Evolutionary conservation across 352 stramenopile species (phyloP), one percentile per base, ranked within the genome.

Genomic region (Aphanomyces stellatus): DNA sequence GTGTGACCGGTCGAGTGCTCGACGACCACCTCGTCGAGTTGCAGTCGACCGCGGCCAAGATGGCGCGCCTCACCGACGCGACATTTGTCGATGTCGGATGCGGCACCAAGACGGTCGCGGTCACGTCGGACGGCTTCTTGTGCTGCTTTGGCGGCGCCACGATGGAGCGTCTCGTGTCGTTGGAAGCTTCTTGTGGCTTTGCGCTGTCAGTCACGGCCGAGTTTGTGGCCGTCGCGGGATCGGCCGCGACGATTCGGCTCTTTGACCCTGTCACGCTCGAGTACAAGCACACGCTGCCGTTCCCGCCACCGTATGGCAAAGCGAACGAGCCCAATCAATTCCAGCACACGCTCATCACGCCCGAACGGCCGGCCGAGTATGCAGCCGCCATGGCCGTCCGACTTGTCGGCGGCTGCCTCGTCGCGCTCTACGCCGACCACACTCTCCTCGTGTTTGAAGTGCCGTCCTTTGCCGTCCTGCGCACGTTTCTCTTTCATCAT

Each of bases 401-500:
- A 17, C 63, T 92, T 24, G 80, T 81, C 0, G 85, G 81, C 0
- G 85, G 78, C 35, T 74, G 87, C 5, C 69, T 89, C 25, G 77
- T 72, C 24, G 69, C 70, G n/a, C 66, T 95, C 8, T 96, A 96
- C 68, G 84, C 78, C 31, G 87, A 96, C 56, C 79, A 80, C 61
- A 88, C 78, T 30, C 71, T 96, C 46, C 92, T 93, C 53, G 81
- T 96, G 25, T 93, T 90, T 51, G 76, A 81, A 37, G 78, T 86
- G 17, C 71, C 3, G 75, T 93, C 40, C 56, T 69, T n/a, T 74
- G 88, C 25, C 17, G 66, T 84, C 5, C 75, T 91, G 34, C 81
- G 81, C 4, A 90, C 86, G 11, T 95, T 96, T 69, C 56, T 95
- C 11, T 89, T 88, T 55, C 87, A 96, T 60, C 89, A 79, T 48